Conservation (phyloP, 352 stramenopile species). For the Halophytophthora polymorphica region DNA sequence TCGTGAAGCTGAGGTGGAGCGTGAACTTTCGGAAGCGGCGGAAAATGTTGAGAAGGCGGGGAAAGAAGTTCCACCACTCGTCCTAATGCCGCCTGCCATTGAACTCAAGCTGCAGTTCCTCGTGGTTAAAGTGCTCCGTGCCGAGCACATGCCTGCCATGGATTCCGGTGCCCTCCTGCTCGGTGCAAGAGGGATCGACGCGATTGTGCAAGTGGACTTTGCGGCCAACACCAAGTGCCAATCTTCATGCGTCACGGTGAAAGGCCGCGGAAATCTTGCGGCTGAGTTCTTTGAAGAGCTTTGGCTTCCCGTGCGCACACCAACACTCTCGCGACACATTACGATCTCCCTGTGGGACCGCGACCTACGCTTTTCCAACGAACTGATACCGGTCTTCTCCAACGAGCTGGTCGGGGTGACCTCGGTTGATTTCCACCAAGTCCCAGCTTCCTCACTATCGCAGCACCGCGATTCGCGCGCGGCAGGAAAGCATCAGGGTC, state of each 20-base stretch:
- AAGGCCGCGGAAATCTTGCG: constrained; percentile 42
- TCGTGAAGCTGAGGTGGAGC: constrained; percentile 60
- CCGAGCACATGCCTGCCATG: constrained; percentile 82
- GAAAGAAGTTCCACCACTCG: constrained; percentile 31
- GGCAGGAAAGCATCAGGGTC: not conserved
- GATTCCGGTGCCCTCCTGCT: constrained; percentile 34
- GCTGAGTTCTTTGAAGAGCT: constrained; percentile 78
- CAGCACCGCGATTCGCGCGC: not conserved
- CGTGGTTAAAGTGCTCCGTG: constrained; percentile 70
- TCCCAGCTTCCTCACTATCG: constrained; percentile 14
- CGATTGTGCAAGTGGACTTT: constrained; percentile 76
- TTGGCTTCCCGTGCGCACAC: constrained; percentile 81
- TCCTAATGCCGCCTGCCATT: constrained; percentile 75
- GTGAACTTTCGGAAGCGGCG: constrained; percentile 37
- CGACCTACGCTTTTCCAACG: constrained; percentile 42
- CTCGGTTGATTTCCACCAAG: constrained; percentile 68
- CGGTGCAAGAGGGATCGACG: constrained; percentile 72
- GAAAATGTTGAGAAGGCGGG: constrained; percentile 1
- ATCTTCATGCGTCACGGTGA: constrained; percentile 58
- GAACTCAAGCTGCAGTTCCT: constrained; percentile 78
- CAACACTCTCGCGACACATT: constrained; percentile 74
- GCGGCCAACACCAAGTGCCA: constrained; percentile 40
- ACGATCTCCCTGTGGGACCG: constrained; percentile 78
- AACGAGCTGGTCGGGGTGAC: constrained; percentile 76
- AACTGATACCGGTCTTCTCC: too few species aligned